A percentile compares a stretch with the other conserved stretches of the same genome.
Conservation (phyloP, 2,329 filamentous ascomycete species). For the Chalaropsis thielavioides region DNA sequence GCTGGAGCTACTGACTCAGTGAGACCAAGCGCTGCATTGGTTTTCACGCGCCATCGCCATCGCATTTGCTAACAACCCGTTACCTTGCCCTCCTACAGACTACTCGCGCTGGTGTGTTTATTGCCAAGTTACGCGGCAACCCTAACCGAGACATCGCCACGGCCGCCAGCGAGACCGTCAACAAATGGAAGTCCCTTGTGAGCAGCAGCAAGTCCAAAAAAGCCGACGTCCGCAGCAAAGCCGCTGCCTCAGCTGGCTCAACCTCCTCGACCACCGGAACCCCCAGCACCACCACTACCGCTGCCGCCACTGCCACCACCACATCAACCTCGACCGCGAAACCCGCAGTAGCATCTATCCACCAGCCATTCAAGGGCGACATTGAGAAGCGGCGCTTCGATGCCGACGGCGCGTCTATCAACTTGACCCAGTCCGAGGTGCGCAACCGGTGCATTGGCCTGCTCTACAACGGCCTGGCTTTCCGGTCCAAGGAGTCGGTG, state of each 20-base stretch:
- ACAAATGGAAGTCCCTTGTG: slow-evolving; percentile 73
- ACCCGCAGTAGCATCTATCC: slow-evolving; percentile 20
- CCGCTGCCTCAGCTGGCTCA: slow-evolving; percentile 34
- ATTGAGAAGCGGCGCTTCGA: slow-evolving; percentile 70
- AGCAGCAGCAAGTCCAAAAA: slow-evolving; percentile 45
- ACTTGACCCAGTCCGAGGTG: slow-evolving; percentile 56
- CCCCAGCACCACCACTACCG: slow-evolving; percentile 24
- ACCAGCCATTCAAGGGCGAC: slow-evolving; percentile 43
- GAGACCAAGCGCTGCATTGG: background rate
- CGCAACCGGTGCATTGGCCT: slow-evolving; percentile 81
- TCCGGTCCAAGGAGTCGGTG: slow-evolving; percentile 53
- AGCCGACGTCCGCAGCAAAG: slow-evolving; percentile 22
- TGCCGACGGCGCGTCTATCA: slow-evolving; percentile 63
- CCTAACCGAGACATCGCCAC: slow-evolving; percentile 67
- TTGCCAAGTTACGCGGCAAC: slow-evolving; percentile 68
- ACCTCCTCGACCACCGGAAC: slow-evolving; percentile 34
- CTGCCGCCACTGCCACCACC: slow-evolving; percentile 28
- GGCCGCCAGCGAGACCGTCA: slow-evolving; percentile 67
- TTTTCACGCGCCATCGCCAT: background rate
- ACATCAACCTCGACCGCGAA: slow-evolving; percentile 24
- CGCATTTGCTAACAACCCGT: background rate
- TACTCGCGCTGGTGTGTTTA: slow-evolving; percentile 80
- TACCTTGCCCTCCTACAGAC: slow-evolving; percentile 31
- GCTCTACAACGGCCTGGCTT: slow-evolving; percentile 79
- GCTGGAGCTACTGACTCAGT: background rate